A percentile compares a stretch with the other conserved stretches of the same genome.
phyloP scores from a whole-genome alignment of 1,139 yeast genomes.

The Saccharomyces uvarum region DNA sequence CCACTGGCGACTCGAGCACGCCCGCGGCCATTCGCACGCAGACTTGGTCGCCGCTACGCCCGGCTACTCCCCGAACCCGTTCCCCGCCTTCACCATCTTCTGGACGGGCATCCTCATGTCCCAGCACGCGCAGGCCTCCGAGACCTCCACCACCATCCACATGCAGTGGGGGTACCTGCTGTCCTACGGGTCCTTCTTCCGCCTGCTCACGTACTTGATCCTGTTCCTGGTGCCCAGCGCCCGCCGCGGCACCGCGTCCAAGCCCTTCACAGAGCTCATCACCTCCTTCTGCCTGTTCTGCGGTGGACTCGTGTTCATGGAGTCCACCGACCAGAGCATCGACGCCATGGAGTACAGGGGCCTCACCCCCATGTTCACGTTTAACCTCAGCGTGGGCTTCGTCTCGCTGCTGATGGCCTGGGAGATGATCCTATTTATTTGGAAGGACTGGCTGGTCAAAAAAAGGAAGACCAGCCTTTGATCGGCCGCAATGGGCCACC shows the following conservation, averaged over 20 bases:
- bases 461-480: slow-evolving; percentile 7
- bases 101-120: slow-evolving; percentile 99
- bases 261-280: slow-evolving; percentile 80
- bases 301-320: slow-evolving; percentile 91
- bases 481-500: no score
- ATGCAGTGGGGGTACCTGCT: slow-evolving; percentile 86
- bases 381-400: slow-evolving; percentile 75
- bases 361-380: slow-evolving; percentile 79
- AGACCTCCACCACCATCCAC: slow-evolving; percentile 70
- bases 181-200: slow-evolving; percentile 67
- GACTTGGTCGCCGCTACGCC: slow-evolving; percentile 45
- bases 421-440: slow-evolving; percentile 65
- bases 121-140: slow-evolving; percentile 79
- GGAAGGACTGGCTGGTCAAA: slow-evolving; percentile 46
- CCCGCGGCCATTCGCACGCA: slow-evolving; percentile 25
- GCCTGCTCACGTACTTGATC: slow-evolving; percentile 60
- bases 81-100: slow-evolving; percentile 85
- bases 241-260: slow-evolving; percentile 39
- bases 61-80: slow-evolving; percentile 81
- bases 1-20: slow-evolving; percentile 34
- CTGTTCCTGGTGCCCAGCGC: slow-evolving; percentile 46
- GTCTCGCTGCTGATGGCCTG: slow-evolving; percentile 82
- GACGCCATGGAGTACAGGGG: slow-evolving; percentile 81
- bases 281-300: slow-evolving; percentile 69
- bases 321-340: slow-evolving; percentile 78